phyloP scores from a whole-genome alignment of 2,329 filamentous ascomycete species.

The Aspergillus viridinutans region DNA sequence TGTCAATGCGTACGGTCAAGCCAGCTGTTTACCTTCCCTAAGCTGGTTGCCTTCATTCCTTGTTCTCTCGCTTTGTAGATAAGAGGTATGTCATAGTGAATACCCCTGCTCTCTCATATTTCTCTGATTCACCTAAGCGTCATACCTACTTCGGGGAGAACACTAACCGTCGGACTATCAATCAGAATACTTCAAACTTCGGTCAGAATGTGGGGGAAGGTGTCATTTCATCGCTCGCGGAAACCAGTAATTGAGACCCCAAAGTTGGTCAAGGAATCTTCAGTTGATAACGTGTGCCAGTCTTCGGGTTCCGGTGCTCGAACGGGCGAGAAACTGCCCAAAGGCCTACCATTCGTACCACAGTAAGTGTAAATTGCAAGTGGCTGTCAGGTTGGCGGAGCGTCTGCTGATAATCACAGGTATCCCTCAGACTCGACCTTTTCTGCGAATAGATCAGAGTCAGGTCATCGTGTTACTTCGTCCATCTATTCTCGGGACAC shows the following conservation, averaged over 20 bases:
- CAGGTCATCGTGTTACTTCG: constrained; percentile 47
- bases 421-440: constrained; percentile 11
- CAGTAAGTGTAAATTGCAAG: constrained; percentile 28
- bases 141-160: neutral
- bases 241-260: constrained; percentile 44
- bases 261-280: constrained; percentile 43
- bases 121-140: neutral
- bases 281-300: constrained; percentile 43
- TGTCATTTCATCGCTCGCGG: constrained; percentile 42
- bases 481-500: constrained; percentile 56
- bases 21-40: neutral
- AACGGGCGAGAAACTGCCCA: constrained; percentile 21
- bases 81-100: neutral
- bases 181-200: neutral
- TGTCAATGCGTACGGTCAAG: constrained; percentile 13
- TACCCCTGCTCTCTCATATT: neutral
- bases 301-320: constrained; percentile 30
- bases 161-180: neutral
- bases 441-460: constrained; percentile 14
- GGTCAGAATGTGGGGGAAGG: constrained; percentile 53
- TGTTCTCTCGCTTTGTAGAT: neutral
- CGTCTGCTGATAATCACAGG: constrained; percentile 8
- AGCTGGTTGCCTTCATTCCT: neutral
- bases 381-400: constrained; percentile 1
- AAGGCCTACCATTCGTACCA: constrained; percentile 35